A percentile compares a stretch with the other conserved stretches of the same genome.
Conservation (phyloP, 225 moss, liverwort and hornwort species). For the Neckera pumila region DNA sequence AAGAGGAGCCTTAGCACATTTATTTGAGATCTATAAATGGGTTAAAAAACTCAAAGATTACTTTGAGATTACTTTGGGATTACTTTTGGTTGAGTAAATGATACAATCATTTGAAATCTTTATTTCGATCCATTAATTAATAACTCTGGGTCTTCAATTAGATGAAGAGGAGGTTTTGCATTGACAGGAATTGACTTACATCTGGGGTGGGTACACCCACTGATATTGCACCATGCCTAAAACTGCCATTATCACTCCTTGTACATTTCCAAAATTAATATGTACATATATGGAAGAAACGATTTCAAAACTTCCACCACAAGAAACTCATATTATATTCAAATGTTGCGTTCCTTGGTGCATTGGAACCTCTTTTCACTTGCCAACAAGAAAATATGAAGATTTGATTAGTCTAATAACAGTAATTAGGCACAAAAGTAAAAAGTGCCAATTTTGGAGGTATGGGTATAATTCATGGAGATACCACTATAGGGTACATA, state of each 20-base stretch:
- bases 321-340: not conserved
- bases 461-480: not conserved
- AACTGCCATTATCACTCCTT: rapidly evolving
- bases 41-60: too few species aligned
- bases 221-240: rapidly evolving
- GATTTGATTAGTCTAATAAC: not conserved
- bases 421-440: not conserved
- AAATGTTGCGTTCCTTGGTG: not conserved
- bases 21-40: not conserved
- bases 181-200: too few species aligned
- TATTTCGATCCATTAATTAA: not conserved
- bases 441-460: not conserved
- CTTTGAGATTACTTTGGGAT: not conserved
- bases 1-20: not conserved
- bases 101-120: not conserved
- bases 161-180: too few species aligned
- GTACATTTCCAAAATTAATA: not conserved
- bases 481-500: rapidly evolving
- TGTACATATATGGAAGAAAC: not conserved
- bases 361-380: not conserved
- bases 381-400: not conserved
- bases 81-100: not conserved
- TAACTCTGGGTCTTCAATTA: not conserved
- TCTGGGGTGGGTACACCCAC: not conserved
- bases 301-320: rapidly evolving